Evolutionary conservation across 2,329 filamentous ascomycete species (phyloP).

Genomic region (Fusarium keratoplasticum): DNA sequence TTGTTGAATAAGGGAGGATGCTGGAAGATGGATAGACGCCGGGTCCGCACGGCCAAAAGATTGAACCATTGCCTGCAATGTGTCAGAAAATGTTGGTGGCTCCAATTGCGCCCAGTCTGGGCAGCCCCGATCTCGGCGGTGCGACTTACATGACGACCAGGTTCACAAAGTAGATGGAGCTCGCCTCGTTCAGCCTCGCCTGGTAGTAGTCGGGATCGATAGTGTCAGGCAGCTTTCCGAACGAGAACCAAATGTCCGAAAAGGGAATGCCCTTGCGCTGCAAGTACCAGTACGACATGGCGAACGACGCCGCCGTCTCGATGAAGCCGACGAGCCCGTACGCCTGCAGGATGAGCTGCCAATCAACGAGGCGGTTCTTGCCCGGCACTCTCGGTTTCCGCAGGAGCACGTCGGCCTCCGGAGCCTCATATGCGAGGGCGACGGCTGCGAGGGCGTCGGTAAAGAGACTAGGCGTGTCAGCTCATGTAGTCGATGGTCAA

Average conservation of each 20-base stretch:
- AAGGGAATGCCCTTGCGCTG: slow-evolving; percentile 74
- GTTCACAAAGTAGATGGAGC: slow-evolving; percentile 83
- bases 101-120: background rate
- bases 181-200: slow-evolving; percentile 70
- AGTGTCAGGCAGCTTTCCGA: slow-evolving; percentile 63
- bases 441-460: slow-evolving; percentile 82
- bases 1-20: slow-evolving; percentile 76
- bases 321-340: slow-evolving; percentile 78
- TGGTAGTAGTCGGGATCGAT: slow-evolving; percentile 66
- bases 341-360: slow-evolving; percentile 76
- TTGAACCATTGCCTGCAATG: slow-evolving; percentile 74
- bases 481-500: rapidly evolving
- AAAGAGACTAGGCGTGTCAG: slow-evolving; percentile 66
- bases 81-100: slow-evolving; percentile 19
- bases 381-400: slow-evolving; percentile 76
- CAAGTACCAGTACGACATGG: slow-evolving; percentile 76
- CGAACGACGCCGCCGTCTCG: slow-evolving; percentile 69
- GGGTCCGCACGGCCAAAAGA: slow-evolving; percentile 75
- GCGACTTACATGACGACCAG: slow-evolving; percentile 75
- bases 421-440: slow-evolving; percentile 79
- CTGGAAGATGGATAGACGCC: slow-evolving; percentile 75
- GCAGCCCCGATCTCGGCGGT: slow-evolving; percentile 19
- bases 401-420: slow-evolving; percentile 79
- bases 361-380: slow-evolving; percentile 79
- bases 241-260: slow-evolving; percentile 73